Base-by-base conservation (phyloP, 139 green algal species). In the Ostreobium quekettii region DNA sequence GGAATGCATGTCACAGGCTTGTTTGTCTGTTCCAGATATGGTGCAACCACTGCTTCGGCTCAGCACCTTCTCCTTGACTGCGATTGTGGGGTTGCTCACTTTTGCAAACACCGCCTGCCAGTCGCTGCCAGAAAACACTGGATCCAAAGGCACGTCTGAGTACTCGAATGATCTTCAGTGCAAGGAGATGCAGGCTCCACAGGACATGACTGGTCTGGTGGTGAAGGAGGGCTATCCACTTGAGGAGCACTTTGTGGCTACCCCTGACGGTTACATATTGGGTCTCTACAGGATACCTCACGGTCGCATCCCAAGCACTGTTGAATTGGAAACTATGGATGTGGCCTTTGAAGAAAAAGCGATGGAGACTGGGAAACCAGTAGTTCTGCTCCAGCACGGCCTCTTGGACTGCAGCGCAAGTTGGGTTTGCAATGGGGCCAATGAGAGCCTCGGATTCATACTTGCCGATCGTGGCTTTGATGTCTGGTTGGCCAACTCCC, bases 331-430 rank as follows among this genome's bases (percentile, higher is more conserved):
- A 15, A 26, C 31, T 31, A 30, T 8, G 30, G 22, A 6, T 31
- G 26, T 39, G 8, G 28, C 28, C 19, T 31, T 15, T 32, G 1
- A 28, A n/a, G 36, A 37, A 53, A 1, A 49, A 72, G 39, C 70
- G 35, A 71, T 49, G 2, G 15, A 31, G 19, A 31, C 36, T 6
- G 62, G 62, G 1, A 56, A 67, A 35, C 77, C 85, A 2, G 74
- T 82, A 2, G 84, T 95, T 4, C 75, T 91, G 61, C 77, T 95
- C 35, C 76, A 89, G 48, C 88, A 95, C 36, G 89, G 85, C 6
- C 77, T 95, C 48, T 80, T 87, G n/a, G 83, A 93, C 7, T 76
- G 66, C 33, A 80, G 64, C 66, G 86, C 80, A 2, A 83, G 74
- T 48, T 94, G 82, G 73, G 83, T 88, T 30, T 49, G 90, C 47